A percentile compares a stretch with the other conserved stretches of the same genome.
These are phyloP conservation scores for Geosmithia flava DNA, from an alignment of 2,329 filamentous ascomycete genomes.

Conservation along the genomic window DNA sequence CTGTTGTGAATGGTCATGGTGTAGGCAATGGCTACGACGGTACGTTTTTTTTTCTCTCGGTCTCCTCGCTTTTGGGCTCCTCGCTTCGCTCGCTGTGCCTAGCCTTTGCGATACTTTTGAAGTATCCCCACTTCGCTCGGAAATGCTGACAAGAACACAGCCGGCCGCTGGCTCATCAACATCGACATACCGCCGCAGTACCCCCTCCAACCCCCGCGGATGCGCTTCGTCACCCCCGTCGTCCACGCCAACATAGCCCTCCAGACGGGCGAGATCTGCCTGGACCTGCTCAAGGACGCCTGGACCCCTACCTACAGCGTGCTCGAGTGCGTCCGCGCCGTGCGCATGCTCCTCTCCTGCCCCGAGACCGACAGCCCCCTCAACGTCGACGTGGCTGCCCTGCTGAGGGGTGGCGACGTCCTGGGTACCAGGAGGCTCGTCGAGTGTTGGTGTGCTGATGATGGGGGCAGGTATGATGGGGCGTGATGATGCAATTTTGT, in stretches of 20 bases:
- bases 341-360: constrained; percentile 51
- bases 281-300: constrained; percentile 66
- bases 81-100: neutral
- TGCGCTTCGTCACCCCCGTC: constrained; percentile 73
- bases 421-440: constrained; percentile 59
- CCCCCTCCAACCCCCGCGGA: constrained; percentile 63
- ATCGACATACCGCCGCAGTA: constrained; percentile 70
- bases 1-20: constrained; percentile 46
- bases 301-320: constrained; percentile 87
- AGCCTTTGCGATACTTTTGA: too few relatives aligned
- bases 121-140: too few relatives aligned
- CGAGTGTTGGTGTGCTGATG: constrained; percentile 49
- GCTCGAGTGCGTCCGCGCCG: constrained; percentile 57
- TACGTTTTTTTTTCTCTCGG: constrained; percentile 11
- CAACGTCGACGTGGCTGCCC: constrained; percentile 65
- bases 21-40: constrained; percentile 45
- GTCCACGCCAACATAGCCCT: constrained; percentile 70
- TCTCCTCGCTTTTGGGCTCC: neutral
- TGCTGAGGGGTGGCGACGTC: constrained; percentile 55
- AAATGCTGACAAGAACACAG: constrained; percentile 16
- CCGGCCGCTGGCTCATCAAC: constrained; percentile 70
- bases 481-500: constrained; percentile 8
- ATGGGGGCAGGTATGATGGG: constrained; percentile 21
- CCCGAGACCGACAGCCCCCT: constrained; percentile 65
- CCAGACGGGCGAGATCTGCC: constrained; percentile 78